Evolutionary conservation across 495 filamentous ascomycete species (phyloP).

Genomic region (Xylaria telfairii): DNA sequence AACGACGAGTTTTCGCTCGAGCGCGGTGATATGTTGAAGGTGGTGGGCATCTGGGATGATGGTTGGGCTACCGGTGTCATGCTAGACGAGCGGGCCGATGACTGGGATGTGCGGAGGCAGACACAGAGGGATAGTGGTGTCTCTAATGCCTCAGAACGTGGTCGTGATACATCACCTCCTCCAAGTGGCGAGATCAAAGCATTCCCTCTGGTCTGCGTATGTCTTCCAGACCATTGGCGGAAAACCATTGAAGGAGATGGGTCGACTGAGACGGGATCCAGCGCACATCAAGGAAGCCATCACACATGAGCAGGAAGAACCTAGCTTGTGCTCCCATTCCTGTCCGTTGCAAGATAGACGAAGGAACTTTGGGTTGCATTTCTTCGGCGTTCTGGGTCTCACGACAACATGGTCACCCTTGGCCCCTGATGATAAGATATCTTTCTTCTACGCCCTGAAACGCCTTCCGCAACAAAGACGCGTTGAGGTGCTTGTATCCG

Average conservation of each 20-base stretch:
- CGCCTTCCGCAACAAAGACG: background rate
- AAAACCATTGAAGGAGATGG: conserved; percentile 93
- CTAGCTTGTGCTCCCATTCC: background rate
- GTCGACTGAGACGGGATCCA: conserved; percentile 62
- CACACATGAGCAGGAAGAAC: conserved; percentile 38
- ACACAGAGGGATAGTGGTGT: conserved; percentile 91
- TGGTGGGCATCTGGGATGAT: conserved; percentile 99
- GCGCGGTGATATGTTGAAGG: conserved; percentile 96
- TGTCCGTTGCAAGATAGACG: conserved; percentile 7
- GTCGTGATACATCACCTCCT: conserved; percentile 66
- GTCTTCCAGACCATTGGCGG: conserved; percentile 94
- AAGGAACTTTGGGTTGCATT: conserved; percentile 36
- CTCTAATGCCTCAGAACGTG: conserved; percentile 75
- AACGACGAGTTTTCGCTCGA: conserved; percentile 93
- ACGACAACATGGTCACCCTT: conserved; percentile 23
- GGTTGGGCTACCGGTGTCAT: conserved; percentile 97
- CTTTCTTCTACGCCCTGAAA: background rate
- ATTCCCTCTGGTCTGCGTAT: conserved; percentile 97
- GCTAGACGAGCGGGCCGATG: conserved; percentile 81
- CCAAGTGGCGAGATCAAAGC: conserved; percentile 91
- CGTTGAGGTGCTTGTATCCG: background rate
- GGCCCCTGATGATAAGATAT: conserved; percentile 30
- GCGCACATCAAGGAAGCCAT: conserved; percentile 41
- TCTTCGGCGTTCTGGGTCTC: conserved; percentile 39
- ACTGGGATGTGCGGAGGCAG: conserved; percentile 79